phyloP scores from a whole-genome alignment of 2,329 filamentous ascomycete genomes.

The Thielaviopsis cerberus region DNA sequence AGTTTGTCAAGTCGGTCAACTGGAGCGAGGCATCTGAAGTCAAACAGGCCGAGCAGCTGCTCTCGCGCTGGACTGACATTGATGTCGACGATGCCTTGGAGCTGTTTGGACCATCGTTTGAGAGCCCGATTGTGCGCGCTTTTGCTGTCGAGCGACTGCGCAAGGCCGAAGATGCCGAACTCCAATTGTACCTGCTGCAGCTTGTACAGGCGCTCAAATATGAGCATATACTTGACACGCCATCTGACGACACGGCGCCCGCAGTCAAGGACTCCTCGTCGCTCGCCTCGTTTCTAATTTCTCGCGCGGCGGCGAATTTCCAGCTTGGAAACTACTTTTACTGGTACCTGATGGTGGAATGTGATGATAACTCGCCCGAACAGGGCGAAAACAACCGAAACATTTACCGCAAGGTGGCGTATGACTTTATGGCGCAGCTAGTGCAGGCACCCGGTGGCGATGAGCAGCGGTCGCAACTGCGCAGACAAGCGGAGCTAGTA shows the following conservation, averaged over 20 bases:
- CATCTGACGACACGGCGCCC: constrained; percentile 28
- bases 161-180: constrained; percentile 81
- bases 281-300: constrained; percentile 73
- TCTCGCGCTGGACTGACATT: constrained; percentile 89
- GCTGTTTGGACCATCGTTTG: constrained; percentile 77
- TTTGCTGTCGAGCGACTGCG: constrained; percentile 84
- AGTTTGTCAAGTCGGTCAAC: constrained; percentile 94
- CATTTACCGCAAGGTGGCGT: constrained; percentile 83
- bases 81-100: constrained; percentile 94
- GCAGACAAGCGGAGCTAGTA: constrained; percentile 78
- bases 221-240: constrained; percentile 45
- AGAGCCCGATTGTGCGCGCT: constrained; percentile 69
- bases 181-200: constrained; percentile 79
- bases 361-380: constrained; percentile 63
- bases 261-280: constrained; percentile 53
- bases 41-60: constrained; percentile 71
- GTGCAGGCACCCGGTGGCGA: constrained; percentile 51
- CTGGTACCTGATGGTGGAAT: constrained; percentile 98
- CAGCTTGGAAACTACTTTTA: constrained; percentile 86
- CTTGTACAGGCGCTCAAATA: constrained; percentile 93
- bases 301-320: constrained; percentile 72
- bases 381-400: constrained; percentile 59
- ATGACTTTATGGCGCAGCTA: constrained; percentile 84
- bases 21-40: constrained; percentile 77
- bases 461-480: constrained; percentile 55